Evolutionary conservation across 768 basidiomycete genomes (phyloP).

Genomic region (Leucogyrophana mollusca): DNA sequence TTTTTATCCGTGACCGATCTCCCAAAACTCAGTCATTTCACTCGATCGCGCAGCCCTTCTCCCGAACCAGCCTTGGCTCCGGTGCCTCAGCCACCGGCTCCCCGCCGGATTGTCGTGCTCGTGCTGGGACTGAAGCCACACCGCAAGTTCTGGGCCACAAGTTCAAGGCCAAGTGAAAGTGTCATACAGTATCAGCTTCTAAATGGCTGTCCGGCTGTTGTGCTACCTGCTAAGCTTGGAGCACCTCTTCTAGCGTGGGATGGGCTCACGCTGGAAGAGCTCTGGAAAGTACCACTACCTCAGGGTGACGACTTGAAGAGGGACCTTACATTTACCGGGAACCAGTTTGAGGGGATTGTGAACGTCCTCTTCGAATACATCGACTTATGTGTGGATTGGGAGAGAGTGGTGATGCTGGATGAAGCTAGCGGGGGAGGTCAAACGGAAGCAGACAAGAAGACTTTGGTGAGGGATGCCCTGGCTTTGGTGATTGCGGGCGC

Average conservation of each 20-base stretch:
- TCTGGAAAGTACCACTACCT: slow-evolving; percentile 53
- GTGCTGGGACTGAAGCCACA: slow-evolving; percentile 63
- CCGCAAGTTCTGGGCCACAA: slow-evolving; percentile 56
- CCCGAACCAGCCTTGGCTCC: slow-evolving; percentile 45
- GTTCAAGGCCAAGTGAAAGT: slow-evolving; percentile 58
- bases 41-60: slow-evolving; percentile 50
- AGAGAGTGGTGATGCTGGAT: slow-evolving; percentile 38
- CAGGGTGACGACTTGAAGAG: slow-evolving; percentile 26
- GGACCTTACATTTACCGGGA: background rate
- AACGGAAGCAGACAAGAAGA: slow-evolving; percentile 29
- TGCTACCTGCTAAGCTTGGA: slow-evolving; percentile 57
- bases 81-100: slow-evolving; percentile 39
- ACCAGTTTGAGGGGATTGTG: slow-evolving; percentile 49
- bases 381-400: slow-evolving; percentile 64
- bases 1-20: slow-evolving; percentile 33
- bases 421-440: slow-evolving; percentile 10
- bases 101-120: slow-evolving; percentile 56
- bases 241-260: slow-evolving; percentile 69
- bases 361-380: slow-evolving; percentile 56
- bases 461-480: slow-evolving; percentile 47
- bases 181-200: slow-evolving; percentile 61
- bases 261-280: slow-evolving; percentile 51
- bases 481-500: slow-evolving; percentile 53
- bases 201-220: slow-evolving; percentile 59
- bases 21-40: slow-evolving; percentile 36